Evolutionary conservation across 441 rosid genomes (phyloP).

Genomic region (Jatropha podagrica): DNA sequence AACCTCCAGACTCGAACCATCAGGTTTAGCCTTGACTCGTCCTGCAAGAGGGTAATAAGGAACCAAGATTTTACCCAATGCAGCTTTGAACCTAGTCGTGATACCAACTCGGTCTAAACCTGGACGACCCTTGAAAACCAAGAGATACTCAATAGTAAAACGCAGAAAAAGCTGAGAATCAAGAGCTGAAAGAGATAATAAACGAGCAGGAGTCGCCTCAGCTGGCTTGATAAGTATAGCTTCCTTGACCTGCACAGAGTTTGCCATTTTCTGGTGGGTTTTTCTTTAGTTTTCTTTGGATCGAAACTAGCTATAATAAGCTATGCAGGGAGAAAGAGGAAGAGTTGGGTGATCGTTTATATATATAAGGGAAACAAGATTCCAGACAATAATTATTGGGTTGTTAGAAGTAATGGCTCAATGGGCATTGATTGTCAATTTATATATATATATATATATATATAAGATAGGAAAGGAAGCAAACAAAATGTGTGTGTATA

Average conservation of each 20-base stretch:
- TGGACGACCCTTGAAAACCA: conserved; percentile 44
- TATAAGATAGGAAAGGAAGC: background rate
- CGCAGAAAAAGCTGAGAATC: conserved; percentile 90
- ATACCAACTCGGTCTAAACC: conserved; percentile 31
- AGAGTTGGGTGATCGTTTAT: background rate
- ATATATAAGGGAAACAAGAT: conserved; percentile 15
- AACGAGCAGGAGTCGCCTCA: conserved; percentile 51
- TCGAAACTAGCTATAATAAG: too few relatives aligned
- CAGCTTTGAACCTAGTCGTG: conserved; percentile 46
- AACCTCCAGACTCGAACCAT: conserved; percentile 50
- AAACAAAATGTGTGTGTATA: conserved; percentile 20
- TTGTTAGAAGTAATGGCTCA: too few relatives aligned
- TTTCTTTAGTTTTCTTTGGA: background rate
- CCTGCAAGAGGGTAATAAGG: conserved; percentile 80
- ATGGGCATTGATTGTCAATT: too few relatives aligned
- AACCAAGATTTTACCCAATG: conserved; percentile 56
- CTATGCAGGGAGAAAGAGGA: conserved; percentile 9
- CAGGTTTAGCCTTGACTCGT: conserved; percentile 51
- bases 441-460: too few relatives aligned
- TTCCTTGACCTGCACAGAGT: conserved; percentile 48
- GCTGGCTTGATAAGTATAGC: conserved; percentile 53
- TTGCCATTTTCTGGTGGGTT: conserved; percentile 42
- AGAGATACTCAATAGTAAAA: conserved; percentile 73
- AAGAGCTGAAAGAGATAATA: conserved; percentile 69
- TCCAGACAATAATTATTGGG: too few relatives aligned